Conservation (phyloP, 2,329 filamentous ascomycete genomes). For the Ophiostoma quercus region DNA sequence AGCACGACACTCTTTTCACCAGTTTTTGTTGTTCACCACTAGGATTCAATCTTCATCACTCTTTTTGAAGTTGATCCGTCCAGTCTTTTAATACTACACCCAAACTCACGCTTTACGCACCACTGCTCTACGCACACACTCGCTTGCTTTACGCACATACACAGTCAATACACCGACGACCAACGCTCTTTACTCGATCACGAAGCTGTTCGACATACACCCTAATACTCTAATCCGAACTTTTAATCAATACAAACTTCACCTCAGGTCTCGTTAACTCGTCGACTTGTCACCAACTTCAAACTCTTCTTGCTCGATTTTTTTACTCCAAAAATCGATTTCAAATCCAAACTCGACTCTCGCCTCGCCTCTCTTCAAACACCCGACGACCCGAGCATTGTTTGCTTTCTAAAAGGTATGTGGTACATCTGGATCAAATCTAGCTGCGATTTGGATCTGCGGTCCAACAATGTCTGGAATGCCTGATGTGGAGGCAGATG, state of each 20-base stretch:
- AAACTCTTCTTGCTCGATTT: neutral
- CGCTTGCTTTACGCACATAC: conserved; percentile 7
- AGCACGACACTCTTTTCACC: conserved; percentile 31
- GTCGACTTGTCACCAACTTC: conserved; percentile 1
- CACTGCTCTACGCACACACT: neutral
- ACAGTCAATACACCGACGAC: conserved; percentile 5
- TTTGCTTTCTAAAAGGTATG: neutral
- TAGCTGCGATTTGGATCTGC: conserved; percentile 7
- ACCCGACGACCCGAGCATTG: neutral
- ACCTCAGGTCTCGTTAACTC: conserved; percentile 15
- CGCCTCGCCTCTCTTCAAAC: neutral
- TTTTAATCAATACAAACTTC: neutral
- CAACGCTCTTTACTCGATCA: conserved; percentile 15
- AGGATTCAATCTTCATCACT: conserved; percentile 46
- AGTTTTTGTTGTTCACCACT: conserved; percentile 25
- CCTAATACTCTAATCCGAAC: conserved; percentile 54
- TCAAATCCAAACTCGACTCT: neutral
- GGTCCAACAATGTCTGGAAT: neutral
- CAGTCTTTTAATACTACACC: conserved; percentile 38
- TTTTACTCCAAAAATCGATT: neutral
- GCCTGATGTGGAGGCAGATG: neutral
- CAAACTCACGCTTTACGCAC: conserved; percentile 5
- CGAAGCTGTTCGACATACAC: neutral
- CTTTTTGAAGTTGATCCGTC: conserved; percentile 40
- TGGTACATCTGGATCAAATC: neutral